These are phyloP conservation scores for Zarea fungicola DNA, from an alignment of 2,329 filamentous ascomycete genomes.

Conservation along the genomic window DNA sequence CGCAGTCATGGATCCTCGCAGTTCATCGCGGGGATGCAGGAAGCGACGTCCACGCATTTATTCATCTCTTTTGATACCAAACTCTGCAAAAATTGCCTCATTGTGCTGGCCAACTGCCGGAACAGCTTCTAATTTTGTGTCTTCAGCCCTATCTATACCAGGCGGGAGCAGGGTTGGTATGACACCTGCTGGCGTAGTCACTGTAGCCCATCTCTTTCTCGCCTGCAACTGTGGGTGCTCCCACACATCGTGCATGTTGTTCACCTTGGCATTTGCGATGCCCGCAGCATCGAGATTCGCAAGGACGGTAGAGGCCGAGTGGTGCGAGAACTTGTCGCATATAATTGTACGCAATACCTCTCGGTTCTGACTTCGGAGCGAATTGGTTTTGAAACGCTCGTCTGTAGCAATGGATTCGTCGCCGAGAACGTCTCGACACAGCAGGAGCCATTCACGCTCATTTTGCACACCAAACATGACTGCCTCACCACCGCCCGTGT, in stretches of 20 bases:
- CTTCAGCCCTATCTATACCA: constrained; percentile 27
- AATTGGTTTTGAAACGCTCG: constrained; percentile 42
- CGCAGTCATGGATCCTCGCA: too few relatives aligned
- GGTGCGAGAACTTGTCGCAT: constrained; percentile 32
- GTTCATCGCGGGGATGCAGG: too few relatives aligned
- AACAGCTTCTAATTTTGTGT: constrained; percentile 38
- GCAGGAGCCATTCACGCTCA: constrained; percentile 48
- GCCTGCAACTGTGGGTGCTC: constrained; percentile 47
- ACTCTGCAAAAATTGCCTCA: constrained; percentile 38
- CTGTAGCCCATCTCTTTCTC: constrained; percentile 44
- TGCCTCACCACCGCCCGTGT: constrained; percentile 39
- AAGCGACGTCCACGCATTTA: too few relatives aligned
- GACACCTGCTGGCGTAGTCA: constrained; percentile 40
- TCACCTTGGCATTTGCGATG: constrained; percentile 52
- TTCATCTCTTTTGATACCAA: constrained; percentile 29
- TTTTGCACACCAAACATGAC: constrained; percentile 56
- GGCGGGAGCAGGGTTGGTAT: constrained; percentile 47
- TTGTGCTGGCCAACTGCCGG: constrained; percentile 48
- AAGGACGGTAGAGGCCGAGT: constrained; percentile 36
- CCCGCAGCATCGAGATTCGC: constrained; percentile 39
- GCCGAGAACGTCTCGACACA: constrained; percentile 42
- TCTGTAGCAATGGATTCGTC: constrained; percentile 38
- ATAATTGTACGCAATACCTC: constrained; percentile 42
- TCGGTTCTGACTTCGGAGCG: constrained; percentile 40
- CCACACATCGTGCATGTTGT: constrained; percentile 51